Conservation (phyloP, 208 protist species). For the Tritrichomonas foetus region DNA sequence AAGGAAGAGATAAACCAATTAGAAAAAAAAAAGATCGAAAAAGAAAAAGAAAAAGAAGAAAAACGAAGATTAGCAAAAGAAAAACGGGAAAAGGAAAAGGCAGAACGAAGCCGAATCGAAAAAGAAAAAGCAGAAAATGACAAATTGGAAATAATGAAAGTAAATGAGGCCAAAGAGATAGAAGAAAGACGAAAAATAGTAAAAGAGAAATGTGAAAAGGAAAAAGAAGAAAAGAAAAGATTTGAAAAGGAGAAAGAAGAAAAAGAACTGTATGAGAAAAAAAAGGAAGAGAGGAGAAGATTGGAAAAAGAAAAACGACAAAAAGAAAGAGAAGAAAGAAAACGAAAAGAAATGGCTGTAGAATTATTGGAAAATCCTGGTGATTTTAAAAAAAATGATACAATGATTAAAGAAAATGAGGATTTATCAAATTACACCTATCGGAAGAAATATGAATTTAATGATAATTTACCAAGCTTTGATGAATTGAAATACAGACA, state of each 20-base stretch:
- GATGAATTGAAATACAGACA: too few species aligned
- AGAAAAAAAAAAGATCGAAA: neutral
- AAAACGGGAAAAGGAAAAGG: neutral
- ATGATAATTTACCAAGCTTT: too few species aligned
- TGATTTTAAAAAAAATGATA: too few species aligned
- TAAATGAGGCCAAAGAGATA: neutral
- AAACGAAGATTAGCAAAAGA: neutral
- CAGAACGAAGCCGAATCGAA: neutral
- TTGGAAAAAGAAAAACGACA: too few species aligned
- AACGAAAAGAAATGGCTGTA: too few species aligned
- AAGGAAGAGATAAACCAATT: neutral
- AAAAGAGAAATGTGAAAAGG: neutral
- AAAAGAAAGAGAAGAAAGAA: neutral
- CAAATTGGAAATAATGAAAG: neutral
- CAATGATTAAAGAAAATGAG: too few species aligned
- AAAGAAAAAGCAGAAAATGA: neutral
- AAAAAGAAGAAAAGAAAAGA: neutral
- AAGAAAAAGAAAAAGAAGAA: neutral
- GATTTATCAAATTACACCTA: too few species aligned
- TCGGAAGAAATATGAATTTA: too few species aligned
- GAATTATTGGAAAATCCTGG: too few species aligned
- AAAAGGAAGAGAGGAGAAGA: neutral
- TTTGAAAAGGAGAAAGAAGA: neutral
- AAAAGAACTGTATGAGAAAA: neutral
- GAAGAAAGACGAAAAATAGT: neutral